A percentile compares a stretch with the other conserved stretches of the same genome.
phyloP scores from a whole-genome alignment of 208 protist species.

The Angomonas ambiguus region DNA sequence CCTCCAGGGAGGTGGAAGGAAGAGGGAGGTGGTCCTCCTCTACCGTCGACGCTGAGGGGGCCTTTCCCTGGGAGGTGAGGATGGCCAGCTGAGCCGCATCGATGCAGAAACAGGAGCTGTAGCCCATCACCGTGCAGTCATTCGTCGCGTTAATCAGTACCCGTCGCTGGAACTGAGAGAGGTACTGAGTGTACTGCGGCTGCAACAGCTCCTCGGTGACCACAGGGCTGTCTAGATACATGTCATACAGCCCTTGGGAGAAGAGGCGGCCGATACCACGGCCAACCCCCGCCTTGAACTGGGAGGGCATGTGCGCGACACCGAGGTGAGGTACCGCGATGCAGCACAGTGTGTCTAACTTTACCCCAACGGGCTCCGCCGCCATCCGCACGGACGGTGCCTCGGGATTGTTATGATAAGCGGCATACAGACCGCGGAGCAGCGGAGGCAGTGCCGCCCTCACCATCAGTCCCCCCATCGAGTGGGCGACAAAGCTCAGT shows the following conservation, averaged over 20 bases:
- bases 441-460: conserved; percentile 45
- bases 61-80: neutral
- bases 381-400: neutral
- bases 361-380: neutral
- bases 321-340: conserved; percentile 53
- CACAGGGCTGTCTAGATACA: conserved; percentile 27
- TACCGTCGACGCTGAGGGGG: neutral
- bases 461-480: conserved; percentile 68
- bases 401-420: neutral
- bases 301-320: conserved; percentile 35
- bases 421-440: neutral
- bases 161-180: conserved; percentile 24
- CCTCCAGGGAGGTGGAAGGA: neutral
- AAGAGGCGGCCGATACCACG: conserved; percentile 18
- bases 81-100: neutral
- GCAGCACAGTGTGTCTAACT: conserved; percentile 44
- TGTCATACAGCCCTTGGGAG: conserved; percentile 32
- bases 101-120: conserved; percentile 41
- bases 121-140: conserved; percentile 32
- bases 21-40: too few species aligned
- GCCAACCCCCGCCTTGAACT: conserved; percentile 24
- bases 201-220: conserved; percentile 18
- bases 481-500: conserved; percentile 45
- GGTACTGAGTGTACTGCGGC: conserved; percentile 20
- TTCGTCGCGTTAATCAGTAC: conserved; percentile 30